Evolutionary conservation across 768 basidiomycete genomes (phyloP), one percentile per base, ranked within the genome.

Genomic region (Agaricus blazei): DNA sequence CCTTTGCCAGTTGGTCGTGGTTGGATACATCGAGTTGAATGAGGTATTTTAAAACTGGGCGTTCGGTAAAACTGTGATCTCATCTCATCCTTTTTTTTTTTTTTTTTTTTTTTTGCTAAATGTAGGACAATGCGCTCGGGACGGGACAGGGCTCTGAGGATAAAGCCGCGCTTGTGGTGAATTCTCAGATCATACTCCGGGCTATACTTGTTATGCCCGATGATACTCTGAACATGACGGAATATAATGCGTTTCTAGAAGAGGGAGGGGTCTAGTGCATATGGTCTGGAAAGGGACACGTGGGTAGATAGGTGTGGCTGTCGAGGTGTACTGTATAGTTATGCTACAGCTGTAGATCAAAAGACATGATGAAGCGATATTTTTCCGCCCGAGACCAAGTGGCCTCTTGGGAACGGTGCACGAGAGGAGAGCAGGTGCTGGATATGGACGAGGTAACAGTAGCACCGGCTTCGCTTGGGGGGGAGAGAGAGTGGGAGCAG

Each of bases 11-110:
- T 68, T 85, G 37, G 78, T 80, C 70, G 76, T 75, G 23, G 66
- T 87, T 41, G 86, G 86, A 37, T 74, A 83, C 63, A 67, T 88
- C 49, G 87, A 88, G 62, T 64, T 62, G 31, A 64, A 68, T 57
- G 62, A 69, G 59, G 82, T 83, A 64, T 56, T 74, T 71, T 19
- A 19, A 52, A 45, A 48, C n/a, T 49, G 41, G 40, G 19, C 19
- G 19, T 19, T 19, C 19, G 19, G 19, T 19, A 19, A 19, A 19
- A 19, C 19, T 19, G 19, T 19, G 19, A 19, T 19, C 19, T 19
- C 19, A 19, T 19, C 41, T 15, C 15, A 45, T 36, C 6, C n/a
- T 41, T 56, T 58, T 41, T 56, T 64, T 56, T 31, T 3, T 43
- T 28, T 51, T 31, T 46, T 28, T 43, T 51, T 31, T 46, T 28